phyloP scores from a whole-genome alignment of 2,329 filamentous ascomycete species.

The Dothiorella sarmentorum region DNA sequence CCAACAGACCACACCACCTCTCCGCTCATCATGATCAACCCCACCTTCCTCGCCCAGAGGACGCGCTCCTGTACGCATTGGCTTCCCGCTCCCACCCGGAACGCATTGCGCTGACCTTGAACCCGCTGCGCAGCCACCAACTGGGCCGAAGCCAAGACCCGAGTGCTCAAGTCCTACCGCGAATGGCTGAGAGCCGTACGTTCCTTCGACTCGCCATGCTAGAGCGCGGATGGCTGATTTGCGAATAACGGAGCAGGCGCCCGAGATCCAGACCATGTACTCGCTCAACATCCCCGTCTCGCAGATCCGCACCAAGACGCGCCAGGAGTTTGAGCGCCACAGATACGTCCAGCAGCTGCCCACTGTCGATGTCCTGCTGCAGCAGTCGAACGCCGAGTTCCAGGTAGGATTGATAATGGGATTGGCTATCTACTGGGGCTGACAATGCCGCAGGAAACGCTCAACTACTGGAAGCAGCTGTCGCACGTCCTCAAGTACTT shows the following conservation, averaged over 20 bases:
- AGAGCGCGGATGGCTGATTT: conserved; percentile 6
- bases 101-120: no score
- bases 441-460: conserved; percentile 87
- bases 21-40: conserved; percentile 79
- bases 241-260: conserved; percentile 63
- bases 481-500: conserved; percentile 97
- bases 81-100: no score
- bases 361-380: conserved; percentile 83
- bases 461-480: conserved; percentile 99
- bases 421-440: no score
- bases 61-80: conserved; percentile 51
- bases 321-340: conserved; percentile 95
- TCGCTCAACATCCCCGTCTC: conserved; percentile 84
- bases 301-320: conserved; percentile 83
- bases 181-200: conserved; percentile 95
- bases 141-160: conserved; percentile 81
- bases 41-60: conserved; percentile 74
- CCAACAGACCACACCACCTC: conserved; percentile 41
- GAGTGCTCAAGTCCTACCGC: conserved; percentile 86
- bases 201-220: conserved; percentile 28
- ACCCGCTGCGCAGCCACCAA: conserved; percentile 63
- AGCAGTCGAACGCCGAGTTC: conserved; percentile 88
- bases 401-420: conserved; percentile 60
- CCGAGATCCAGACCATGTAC: conserved; percentile 98
- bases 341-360: conserved; percentile 86